Percentiles rank a stretch among this genome's conserved stretches.
These are phyloP conservation scores for Hypoxylon sp. DNA, from an alignment of 2,329 filamentous ascomycete genomes.

Conservation along the genomic window DNA sequence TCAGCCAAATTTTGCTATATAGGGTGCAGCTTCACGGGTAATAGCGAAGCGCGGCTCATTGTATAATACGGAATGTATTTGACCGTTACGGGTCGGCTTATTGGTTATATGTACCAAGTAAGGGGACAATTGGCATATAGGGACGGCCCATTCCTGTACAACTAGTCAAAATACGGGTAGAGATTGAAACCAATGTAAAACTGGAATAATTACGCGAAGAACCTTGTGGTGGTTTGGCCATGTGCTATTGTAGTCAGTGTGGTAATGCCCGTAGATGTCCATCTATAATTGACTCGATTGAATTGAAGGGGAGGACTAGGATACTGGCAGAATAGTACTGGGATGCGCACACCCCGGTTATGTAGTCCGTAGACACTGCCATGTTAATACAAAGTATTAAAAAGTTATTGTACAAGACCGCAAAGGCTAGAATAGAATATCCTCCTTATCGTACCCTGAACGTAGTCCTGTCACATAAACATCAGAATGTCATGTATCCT, in stretches of 20 bases:
- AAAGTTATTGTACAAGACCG: not conserved
- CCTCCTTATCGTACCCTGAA: conserved; percentile 10
- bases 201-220: not conserved
- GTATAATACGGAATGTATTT: conserved; percentile 5
- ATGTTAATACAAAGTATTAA: not conserved
- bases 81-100: not conserved
- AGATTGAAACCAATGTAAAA: not conserved
- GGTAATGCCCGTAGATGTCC: not conserved
- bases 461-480: conserved; percentile 1
- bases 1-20: not conserved
- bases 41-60: not conserved
- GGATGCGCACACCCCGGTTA: not conserved
- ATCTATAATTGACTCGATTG: not conserved
- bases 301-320: not conserved
- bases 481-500: not conserved
- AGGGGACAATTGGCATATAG: not conserved
- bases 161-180: not conserved
- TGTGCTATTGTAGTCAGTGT: not conserved
- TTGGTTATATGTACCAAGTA: not conserved
- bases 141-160: not conserved
- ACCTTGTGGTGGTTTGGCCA: not conserved
- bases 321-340: not conserved
- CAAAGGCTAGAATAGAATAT: not conserved
- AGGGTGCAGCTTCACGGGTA: not conserved
- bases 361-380: not conserved